These are phyloP conservation scores for Chenopodium quinoa DNA, from an alignment of 148 eudicot genomes.

Conservation along the genomic window DNA sequence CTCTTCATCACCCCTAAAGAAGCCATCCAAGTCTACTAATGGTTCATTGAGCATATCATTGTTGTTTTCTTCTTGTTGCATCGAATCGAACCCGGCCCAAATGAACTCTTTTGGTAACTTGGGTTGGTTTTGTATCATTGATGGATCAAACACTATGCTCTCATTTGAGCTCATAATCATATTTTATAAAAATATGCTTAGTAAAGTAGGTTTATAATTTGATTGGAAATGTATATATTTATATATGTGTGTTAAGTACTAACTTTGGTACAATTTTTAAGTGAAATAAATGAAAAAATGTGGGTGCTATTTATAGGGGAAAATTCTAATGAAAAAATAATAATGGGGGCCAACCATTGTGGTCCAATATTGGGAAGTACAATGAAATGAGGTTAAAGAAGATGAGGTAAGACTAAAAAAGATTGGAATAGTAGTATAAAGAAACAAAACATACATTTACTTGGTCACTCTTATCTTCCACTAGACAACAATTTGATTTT, in stretches of 20 bases:
- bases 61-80: constrained; percentile 1
- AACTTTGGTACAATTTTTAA: not conserved
- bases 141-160: constrained; percentile 26
- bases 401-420: not conserved
- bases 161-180: constrained; percentile 25
- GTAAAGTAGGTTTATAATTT: not conserved
- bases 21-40: constrained; percentile 35
- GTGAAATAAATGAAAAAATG: constrained; percentile 11
- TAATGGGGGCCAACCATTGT: constrained; percentile 3
- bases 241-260: not conserved
- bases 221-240: not conserved
- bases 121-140: constrained; percentile 27
- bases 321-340: not conserved
- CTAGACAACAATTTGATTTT: constrained; percentile 19
- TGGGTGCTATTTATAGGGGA: constrained; percentile 26
- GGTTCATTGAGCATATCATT: constrained; percentile 35
- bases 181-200: not conserved
- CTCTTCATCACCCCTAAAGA: constrained; percentile 32
- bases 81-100: constrained; percentile 23
- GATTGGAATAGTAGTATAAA: not conserved
- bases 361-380: constrained; percentile 11
- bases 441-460: constrained; percentile 21
- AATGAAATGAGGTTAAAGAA: not conserved
- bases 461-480: constrained; percentile 19
- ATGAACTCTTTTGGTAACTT: constrained; percentile 36